Evolutionary conservation across 129 eudicot genomes (phyloP), one percentile per base, ranked within the genome.

Genomic region (Ambrosia artemisiifolia): DNA sequence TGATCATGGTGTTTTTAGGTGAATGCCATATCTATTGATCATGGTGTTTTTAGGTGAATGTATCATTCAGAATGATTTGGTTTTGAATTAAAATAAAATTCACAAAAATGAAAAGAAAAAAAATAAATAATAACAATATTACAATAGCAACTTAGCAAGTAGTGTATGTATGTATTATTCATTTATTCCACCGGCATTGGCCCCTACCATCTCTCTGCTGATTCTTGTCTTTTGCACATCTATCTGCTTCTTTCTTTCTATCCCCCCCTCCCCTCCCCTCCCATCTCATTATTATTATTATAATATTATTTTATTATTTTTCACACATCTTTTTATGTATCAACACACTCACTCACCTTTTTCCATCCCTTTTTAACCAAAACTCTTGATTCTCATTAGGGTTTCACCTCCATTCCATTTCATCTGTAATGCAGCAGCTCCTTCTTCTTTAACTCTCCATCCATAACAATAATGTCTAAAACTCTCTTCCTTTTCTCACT

Each of bases 401-500:
- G 84, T 76, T 88, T 30, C 42, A 59, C 3, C 36, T 11, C n/a
- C n/a, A n/a, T n/a, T n/a, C n/a, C n/a, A n/a, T n/a, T n/a, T 57
- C n/a, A 32, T 42, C 51, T 73, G 77, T 13, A 86, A 57, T 57
- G 63, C 63, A 57, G 36, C 74, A 34, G 56, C 74, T 66, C 7
- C 78, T 54, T 48, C 74, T 66, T 10, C 78, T 54, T 48, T 70
- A 66, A 74, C 54, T 60, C 43, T 40, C 65, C 46, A 24, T n/a
- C 28, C 0, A 24, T 32, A 46, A 19, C 14, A 47, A 79, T 35
- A 62, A 85, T 84, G 90, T 83, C 53, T 42, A 83, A 64, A 69
- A 56, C 67, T 55, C 12, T 75, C 20, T 5, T 80, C 28, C 68
- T 81, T 57, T 76, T 85, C 63, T 44, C 78, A 42, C 56, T 90